Evolutionary conservation across 228 moss, liverwort and hornwort genomes (phyloP).

Genomic region (Sphagnum fallax): DNA sequence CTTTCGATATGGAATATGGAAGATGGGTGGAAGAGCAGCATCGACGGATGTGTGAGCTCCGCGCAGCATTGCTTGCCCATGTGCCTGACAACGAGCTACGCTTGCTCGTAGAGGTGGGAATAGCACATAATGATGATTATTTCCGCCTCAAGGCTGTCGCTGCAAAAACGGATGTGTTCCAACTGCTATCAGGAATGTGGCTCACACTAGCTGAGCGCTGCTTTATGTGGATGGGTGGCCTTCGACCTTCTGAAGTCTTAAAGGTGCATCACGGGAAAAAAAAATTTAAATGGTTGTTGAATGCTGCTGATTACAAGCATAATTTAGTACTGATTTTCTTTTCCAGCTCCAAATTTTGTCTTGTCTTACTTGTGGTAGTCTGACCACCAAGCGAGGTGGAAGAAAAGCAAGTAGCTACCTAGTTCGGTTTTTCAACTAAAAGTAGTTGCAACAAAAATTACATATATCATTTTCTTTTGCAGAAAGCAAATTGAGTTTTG

Average conservation of each 20-base stretch:
- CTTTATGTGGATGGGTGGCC: slow-evolving; percentile 99
- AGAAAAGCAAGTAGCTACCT: too few relatives aligned
- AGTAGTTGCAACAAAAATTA: too few relatives aligned
- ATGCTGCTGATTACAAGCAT: not conserved
- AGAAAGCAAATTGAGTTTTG: too few relatives aligned
- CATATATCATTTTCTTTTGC: too few relatives aligned
- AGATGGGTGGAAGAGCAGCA: slow-evolving; percentile 56
- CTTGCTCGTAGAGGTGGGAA: slow-evolving; percentile 63
- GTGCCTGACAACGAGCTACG: slow-evolving; percentile 54
- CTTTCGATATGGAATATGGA: slow-evolving; percentile 50
- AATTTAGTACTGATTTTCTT: too few relatives aligned
- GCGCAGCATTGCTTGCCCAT: slow-evolving; percentile 48
- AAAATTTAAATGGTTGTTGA: not conserved
- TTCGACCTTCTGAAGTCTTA: slow-evolving; percentile 89
- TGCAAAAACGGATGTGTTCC: slow-evolving; percentile 98
- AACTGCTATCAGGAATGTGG: slow-evolving; percentile 99
- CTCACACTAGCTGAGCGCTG: slow-evolving; percentile 97
- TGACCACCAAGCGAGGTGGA: too few relatives aligned
- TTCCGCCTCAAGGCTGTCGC: slow-evolving; percentile 90
- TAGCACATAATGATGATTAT: slow-evolving; percentile 89
- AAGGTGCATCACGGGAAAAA: slow-evolving; percentile 32
- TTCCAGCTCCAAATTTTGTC: too few relatives aligned
- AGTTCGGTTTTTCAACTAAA: too few relatives aligned
- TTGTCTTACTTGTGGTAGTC: too few relatives aligned
- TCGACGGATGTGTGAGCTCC: slow-evolving; percentile 53